Evolutionary conservation across 345 rosid species (phyloP).

Genomic region (Noccaea bulbosa): DNA sequence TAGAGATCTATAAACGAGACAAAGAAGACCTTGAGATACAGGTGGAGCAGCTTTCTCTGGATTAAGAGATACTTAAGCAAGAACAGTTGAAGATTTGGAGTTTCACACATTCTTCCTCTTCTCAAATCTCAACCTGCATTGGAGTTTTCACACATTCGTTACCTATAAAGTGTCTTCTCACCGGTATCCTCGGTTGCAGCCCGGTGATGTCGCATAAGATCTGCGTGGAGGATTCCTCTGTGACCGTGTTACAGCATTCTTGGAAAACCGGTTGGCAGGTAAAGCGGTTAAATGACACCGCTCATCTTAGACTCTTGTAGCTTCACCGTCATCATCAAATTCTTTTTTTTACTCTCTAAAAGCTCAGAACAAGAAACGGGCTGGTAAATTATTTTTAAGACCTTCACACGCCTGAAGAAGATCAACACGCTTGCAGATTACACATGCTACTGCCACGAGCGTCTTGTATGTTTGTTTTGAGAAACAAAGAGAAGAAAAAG

Average conservation of each 20-base stretch:
- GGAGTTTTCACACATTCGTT: conserved; percentile 87
- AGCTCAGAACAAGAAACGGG: conserved; percentile 16
- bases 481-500: neutral
- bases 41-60: conserved; percentile 66
- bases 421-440: conserved; percentile 33
- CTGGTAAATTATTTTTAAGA: conserved; percentile 29
- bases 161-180: conserved; percentile 85
- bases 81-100: conserved; percentile 47
- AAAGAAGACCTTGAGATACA: conserved; percentile 76
- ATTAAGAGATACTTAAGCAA: conserved; percentile 66
- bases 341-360: conserved; percentile 13
- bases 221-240: conserved; percentile 90
- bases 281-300: conserved; percentile 85
- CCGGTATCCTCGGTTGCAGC: conserved; percentile 86
- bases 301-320: conserved; percentile 72
- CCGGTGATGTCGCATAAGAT: conserved; percentile 74
- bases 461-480: conserved; percentile 33
- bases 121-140: conserved; percentile 57
- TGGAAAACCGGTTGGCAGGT: conserved; percentile 97
- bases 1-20: conserved; percentile 63
- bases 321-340: conserved; percentile 18
- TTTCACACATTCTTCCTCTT: conserved; percentile 59
- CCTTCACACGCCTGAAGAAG: conserved; percentile 21
- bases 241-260: conserved; percentile 85
- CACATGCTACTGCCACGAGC: conserved; percentile 15